A percentile compares a stretch with the other conserved stretches of the same genome.
phyloP scores from a whole-genome alignment of 2,329 filamentous ascomycete genomes.

The Sarocladium kiliense region DNA sequence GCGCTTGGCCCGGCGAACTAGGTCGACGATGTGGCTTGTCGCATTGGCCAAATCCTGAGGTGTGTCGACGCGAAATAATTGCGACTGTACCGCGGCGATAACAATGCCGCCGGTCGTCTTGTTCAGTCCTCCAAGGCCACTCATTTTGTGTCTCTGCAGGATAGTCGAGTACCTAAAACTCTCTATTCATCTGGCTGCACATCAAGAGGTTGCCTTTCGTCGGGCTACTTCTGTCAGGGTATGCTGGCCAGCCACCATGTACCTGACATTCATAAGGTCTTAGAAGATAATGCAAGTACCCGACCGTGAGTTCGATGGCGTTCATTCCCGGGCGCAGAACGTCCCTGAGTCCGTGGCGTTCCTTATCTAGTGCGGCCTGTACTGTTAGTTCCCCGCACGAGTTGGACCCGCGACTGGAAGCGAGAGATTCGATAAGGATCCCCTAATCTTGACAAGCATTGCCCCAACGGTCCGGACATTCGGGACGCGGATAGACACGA shows the following conservation, averaged over 20 bases:
- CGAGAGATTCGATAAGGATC: no score
- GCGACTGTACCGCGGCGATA: neutral
- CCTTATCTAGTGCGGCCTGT: neutral
- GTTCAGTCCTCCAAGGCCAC: neutral
- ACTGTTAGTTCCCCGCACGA: no score
- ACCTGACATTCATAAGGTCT: no score
- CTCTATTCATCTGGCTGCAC: no score
- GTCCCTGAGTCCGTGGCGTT: neutral
- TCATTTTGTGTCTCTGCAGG: neutral
- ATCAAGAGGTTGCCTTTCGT: no score
- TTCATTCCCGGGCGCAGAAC: neutral
- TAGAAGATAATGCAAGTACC: neutral
- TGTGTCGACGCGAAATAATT: neutral
- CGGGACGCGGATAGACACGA: no score
- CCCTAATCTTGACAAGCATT: neutral
- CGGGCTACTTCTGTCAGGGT: no score
- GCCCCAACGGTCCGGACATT: neutral
- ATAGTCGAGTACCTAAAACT: neutral
- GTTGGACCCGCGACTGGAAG: no score
- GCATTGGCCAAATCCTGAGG: neutral
- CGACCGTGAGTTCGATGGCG: no score
- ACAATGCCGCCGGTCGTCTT: neutral
- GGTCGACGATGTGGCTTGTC: neutral
- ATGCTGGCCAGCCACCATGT: no score
- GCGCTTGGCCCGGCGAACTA: neutral